Base-by-base conservation (phyloP, 352 stramenopile species). In the Globisporangium heterothallicum region DNA sequence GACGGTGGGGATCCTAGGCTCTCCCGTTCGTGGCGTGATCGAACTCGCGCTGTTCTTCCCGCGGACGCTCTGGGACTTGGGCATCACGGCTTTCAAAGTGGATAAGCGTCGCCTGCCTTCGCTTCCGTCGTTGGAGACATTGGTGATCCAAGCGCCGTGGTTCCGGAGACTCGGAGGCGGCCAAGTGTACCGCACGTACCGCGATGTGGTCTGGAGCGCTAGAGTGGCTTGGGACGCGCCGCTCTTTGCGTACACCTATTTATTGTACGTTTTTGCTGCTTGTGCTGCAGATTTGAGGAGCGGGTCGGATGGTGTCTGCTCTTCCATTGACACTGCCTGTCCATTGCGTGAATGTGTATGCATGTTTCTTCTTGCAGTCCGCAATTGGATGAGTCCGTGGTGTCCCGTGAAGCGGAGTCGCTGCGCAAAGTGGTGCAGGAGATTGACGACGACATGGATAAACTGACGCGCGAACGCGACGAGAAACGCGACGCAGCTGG, bases 211-310 rank as follows among this genome's bases (percentile, higher is more conserved):
- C 16, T 92, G 80, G 80, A 68, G 72, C 19, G 58, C 54, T 5
- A 64, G 64, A 10, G 63, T 92, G 21, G 59, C 84, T 7, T 92
- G 80, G 80, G 76, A 89, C 36, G 70, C 80, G 22, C 80, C 80
- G 2, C 54, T 89, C 9, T 83, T 78, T 42, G 63, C 62, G 6
- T 92, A 87, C 43, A 53, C 75, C 45, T 92, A 89, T 63, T 63
- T 89, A 58, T 87, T 92, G 80, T 92, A 69, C 47, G 80, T 48
- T n/a, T n/a, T n/a, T n/a, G n/a, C n/a, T 25, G 21, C 13, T 19
- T 45, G 19, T 40, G 8, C 5, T 41, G 27, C 12, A n/a, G n/a
- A n/a, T n/a, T n/a, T n/a, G n/a, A n/a, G n/a, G n/a, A n/a, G n/a
- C n/a, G n/a, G n/a, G n/a, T n/a, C n/a, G n/a, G n/a, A n/a, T n/a